Base-by-base conservation (phyloP, 768 basidiomycete genomes). In the Mycena chlorophos region DNA sequence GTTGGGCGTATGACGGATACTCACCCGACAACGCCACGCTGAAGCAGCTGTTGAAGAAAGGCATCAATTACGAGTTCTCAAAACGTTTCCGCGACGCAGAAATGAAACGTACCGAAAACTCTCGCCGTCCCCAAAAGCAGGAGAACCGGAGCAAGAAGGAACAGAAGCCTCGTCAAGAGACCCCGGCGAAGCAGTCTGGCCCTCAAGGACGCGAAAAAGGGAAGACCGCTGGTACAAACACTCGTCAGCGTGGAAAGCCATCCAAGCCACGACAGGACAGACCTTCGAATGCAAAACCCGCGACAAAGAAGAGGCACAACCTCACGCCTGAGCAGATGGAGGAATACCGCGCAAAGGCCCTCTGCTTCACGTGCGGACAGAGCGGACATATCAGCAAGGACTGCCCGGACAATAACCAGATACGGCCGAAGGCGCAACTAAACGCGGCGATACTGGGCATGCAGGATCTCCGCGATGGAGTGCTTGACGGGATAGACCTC, bases 1-100 rank as follows among this genome's bases (percentile, higher is more conserved):
- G 45, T 20, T 57, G 60, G 34, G 57, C 60, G 5, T 40, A 28
- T 12, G 56, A 57, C 22, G 58, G 62, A 1, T 60, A 43, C 49
- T 55, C 59, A 13, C 47, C 58, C 0, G 56, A 56, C 19, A 49
- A 40, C 2, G 25, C 56, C 3, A 25, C 29, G 2, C 23, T 54
- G 4, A 17, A 46, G 3, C 47, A 54, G 3, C 34, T 61, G 20
- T 48, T 52, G 6, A 26, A 16, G 0, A 51, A 42, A 4, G 60
- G 51, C 1, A 29, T 57, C 4, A 50, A 55, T 25, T 57, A 54
- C 38, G 56, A 61, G 38, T 49, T 47, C 60, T 0, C 19, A 31
- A 5, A 54, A 58, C 22, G 34, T 58, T 3, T 45, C 40, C 4
- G 38, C n/a, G n/a, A n/a, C n/a, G n/a, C n/a, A n/a, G n/a, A n/a